These are phyloP conservation scores for Sporobolomyces phaffii DNA, from an alignment of 768 basidiomycete species.

Conservation along the genomic window DNA sequence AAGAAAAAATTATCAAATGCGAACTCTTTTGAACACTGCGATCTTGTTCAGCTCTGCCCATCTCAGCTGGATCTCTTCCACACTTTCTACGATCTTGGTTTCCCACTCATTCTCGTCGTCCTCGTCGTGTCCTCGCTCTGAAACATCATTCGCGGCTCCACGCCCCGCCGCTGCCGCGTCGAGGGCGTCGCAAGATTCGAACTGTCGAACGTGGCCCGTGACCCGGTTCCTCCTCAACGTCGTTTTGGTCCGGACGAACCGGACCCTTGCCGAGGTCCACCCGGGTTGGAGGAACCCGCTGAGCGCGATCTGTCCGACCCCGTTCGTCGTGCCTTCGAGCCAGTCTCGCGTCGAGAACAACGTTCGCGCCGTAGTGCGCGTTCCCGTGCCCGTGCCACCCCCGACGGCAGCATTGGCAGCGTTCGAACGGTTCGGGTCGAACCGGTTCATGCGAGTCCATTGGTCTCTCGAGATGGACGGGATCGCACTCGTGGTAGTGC, in stretches of 20 bases:
- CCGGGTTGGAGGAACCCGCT: constrained; percentile 17
- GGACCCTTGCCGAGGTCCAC: constrained; percentile 10
- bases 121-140: background rate
- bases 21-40: constrained; percentile 15
- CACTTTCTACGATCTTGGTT: background rate
- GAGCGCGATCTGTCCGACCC: constrained; percentile 25
- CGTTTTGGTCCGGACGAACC: constrained; percentile 10
- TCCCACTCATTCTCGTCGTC: background rate
- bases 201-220: background rate
- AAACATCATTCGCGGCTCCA: background rate
- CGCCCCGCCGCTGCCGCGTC: no score
- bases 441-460: background rate
- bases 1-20: no score
- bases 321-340: constrained; percentile 11
- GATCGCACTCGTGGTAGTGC: background rate
- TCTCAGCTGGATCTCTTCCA: constrained; percentile 35
- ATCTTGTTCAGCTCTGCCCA: constrained; percentile 37
- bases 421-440: constrained; percentile 19
- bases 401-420: no score
- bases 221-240: background rate
- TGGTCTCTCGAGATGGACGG: background rate
- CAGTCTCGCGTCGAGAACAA: background rate
- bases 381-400: no score
- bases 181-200: background rate
- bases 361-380: no score